Evolutionary conservation across 441 rosid species (phyloP), one percentile per base, ranked within the genome.

Genomic region (Croton setiger): DNA sequence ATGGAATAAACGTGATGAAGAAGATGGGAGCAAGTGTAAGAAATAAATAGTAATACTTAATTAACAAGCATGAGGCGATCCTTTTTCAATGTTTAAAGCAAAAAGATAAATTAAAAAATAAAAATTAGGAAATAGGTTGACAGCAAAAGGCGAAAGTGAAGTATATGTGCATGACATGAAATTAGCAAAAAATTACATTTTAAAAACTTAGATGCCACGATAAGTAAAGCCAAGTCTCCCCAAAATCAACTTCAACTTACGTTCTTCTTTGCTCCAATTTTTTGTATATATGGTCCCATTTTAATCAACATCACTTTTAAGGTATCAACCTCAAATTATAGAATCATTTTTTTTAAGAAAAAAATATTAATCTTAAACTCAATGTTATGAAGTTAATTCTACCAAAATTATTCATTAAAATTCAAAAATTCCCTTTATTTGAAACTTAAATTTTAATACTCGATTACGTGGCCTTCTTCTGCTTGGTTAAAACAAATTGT

Each of bases 201-300:
- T 21, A 0, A 4, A 52, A 51, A 43, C 63, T 53, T 70, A 47
- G 61, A 53, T 63, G 61, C 63, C 15, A 70, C 45, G 68, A 53
- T 54, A 70, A 70, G 68, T n/a, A 63, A 70, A 41, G 44, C 43
- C 21, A 15, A 62, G 41, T 52, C 15, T 11, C 15, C 15, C 49
- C 15, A 45, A 45, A 45, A 45, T 11, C 17, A 45, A 45, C 51
- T 45, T 39, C 43, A 4, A 39, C 3, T 3, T 27, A 27, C 31
- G 31, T 27, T 27, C 31, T 27, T 27, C 31, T 27, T 27, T 27
- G 1, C 31, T 27, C 1, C 31, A 27, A 27, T 27, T 27, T 27
- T 27, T 27, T 27, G 2, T 27, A 27, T 27, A n/a, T 27, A 27
- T 27, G 1, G 31, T 27, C 2, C 2, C 1, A 0, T 27, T 27